These are phyloP conservation scores for Emericellopsis terricola DNA, from an alignment of 495 filamentous ascomycete genomes.

Conservation along the genomic window DNA sequence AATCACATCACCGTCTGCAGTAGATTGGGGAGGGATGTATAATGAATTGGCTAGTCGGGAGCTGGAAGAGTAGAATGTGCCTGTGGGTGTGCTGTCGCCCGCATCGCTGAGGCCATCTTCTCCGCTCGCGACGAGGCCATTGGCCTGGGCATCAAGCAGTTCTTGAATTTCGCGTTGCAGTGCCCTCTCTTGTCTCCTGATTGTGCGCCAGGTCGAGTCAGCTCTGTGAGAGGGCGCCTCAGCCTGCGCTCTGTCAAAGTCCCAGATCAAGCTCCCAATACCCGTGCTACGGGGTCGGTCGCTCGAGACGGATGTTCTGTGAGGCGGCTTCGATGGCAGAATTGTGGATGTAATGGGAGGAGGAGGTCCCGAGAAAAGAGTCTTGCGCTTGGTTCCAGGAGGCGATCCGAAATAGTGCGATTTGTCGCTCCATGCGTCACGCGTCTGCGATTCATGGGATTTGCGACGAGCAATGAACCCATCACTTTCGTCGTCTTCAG, in stretches of 20 bases:
- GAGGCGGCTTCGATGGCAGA: background rate
- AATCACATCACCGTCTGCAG: conserved; percentile 22
- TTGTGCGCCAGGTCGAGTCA: conserved; percentile 16
- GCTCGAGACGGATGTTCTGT: background rate
- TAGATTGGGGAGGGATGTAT: conserved; percentile 9
- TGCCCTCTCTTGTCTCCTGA: conserved; percentile 30
- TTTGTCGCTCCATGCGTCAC: background rate
- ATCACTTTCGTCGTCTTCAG: background rate
- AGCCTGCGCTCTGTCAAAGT: too few relatives aligned
- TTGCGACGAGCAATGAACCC: background rate
- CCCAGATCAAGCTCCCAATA: too few relatives aligned
- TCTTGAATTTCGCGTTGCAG: conserved; percentile 63
- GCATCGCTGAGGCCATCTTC: conserved; percentile 8
- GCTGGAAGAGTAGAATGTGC: conserved; percentile 3
- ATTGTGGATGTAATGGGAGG: conserved; percentile 4
- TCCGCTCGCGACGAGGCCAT: conserved; percentile 34
- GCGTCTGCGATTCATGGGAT: background rate
- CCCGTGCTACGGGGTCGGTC: too few relatives aligned
- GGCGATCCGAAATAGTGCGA: background rate
- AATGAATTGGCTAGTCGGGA: conserved; percentile 8
- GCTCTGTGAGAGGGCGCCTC: conserved; percentile 5
- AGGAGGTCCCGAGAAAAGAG: conserved; percentile 3
- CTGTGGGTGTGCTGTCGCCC: conserved; percentile 20
- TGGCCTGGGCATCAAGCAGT: conserved; percentile 71
- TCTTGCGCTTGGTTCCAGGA: background rate